These are phyloP conservation scores for Aristolochia contorta DNA, from an alignment of 164 flowering plant genomes.

Conservation along the genomic window DNA sequence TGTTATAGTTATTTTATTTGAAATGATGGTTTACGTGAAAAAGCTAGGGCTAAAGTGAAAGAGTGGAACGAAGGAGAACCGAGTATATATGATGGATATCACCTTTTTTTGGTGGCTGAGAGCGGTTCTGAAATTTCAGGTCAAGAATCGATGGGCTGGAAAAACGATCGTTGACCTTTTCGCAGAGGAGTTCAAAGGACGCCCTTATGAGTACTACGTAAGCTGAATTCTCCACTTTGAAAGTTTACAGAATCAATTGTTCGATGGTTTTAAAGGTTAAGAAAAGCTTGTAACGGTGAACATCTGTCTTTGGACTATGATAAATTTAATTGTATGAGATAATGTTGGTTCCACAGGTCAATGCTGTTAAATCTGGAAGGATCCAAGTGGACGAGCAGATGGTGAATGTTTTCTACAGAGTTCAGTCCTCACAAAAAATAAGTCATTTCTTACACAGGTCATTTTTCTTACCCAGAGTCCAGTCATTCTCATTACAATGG, in stretches of 20 bases:
- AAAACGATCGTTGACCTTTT: constrained; percentile 88
- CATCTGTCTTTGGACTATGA: too few relatives aligned
- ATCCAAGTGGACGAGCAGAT: constrained; percentile 82
- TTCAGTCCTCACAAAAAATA: constrained; percentile 66
- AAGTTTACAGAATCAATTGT: neutral
- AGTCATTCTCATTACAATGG: neutral
- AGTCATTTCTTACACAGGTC: constrained; percentile 95
- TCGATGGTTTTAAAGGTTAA: neutral
- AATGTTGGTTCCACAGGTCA: constrained; percentile 27
- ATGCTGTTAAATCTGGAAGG: constrained; percentile 76
- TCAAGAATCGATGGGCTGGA: constrained; percentile 82
- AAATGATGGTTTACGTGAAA: neutral
- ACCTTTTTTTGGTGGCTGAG: neutral
- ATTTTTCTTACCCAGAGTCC: too few relatives aligned
- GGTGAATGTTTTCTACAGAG: constrained; percentile 61
- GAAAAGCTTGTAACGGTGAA: too few relatives aligned
- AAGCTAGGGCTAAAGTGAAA: neutral
- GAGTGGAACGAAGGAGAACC: neutral
- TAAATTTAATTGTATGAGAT: too few relatives aligned
- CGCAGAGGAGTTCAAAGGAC: constrained; percentile 81
- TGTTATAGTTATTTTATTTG: neutral
- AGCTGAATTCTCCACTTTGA: neutral
- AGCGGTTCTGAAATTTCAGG: constrained; percentile 26
- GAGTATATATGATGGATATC: too few relatives aligned
- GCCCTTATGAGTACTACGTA: constrained; percentile 80